Conservation (phyloP, 1,284 basidiomycete species). For the Melampsora americana region DNA sequence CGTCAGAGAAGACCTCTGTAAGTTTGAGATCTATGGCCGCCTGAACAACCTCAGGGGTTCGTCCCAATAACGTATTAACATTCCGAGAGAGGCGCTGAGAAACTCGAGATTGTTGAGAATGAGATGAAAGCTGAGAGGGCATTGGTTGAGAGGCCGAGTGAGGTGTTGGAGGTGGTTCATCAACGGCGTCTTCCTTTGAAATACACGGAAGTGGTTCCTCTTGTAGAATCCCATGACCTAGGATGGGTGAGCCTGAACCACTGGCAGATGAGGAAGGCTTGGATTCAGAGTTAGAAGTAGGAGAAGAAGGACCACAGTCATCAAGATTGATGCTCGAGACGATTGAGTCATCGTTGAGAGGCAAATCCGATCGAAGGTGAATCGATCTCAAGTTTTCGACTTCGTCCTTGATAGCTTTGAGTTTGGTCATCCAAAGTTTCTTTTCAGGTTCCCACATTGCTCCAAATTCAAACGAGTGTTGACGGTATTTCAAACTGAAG, state of each 20-base stretch:
- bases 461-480: constrained; percentile 43
- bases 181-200: not conserved
- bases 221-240: not conserved
- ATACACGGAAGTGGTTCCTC: not conserved
- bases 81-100: constrained; percentile 41
- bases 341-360: constrained; percentile 40
- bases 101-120: constrained; percentile 34
- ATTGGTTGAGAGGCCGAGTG: not conserved
- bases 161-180: constrained; percentile 12
- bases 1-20: constrained; percentile 42
- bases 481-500: constrained; percentile 40
- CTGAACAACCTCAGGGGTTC: constrained; percentile 41
- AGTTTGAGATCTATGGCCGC: constrained; percentile 43
- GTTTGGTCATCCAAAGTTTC: constrained; percentile 38
- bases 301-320: constrained; percentile 2
- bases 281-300: constrained; percentile 8
- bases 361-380: constrained; percentile 36
- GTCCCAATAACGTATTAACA: constrained; percentile 39
- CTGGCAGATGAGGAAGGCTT: not conserved
- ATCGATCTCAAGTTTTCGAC: constrained; percentile 35
- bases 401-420: constrained; percentile 30
- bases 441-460: constrained; percentile 43
- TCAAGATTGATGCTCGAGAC: constrained; percentile 40
- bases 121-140: not conserved
- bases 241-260: not conserved